phyloP scores from a whole-genome alignment of 192 early-diverging fungal species.

The Podila epicladia region DNA sequence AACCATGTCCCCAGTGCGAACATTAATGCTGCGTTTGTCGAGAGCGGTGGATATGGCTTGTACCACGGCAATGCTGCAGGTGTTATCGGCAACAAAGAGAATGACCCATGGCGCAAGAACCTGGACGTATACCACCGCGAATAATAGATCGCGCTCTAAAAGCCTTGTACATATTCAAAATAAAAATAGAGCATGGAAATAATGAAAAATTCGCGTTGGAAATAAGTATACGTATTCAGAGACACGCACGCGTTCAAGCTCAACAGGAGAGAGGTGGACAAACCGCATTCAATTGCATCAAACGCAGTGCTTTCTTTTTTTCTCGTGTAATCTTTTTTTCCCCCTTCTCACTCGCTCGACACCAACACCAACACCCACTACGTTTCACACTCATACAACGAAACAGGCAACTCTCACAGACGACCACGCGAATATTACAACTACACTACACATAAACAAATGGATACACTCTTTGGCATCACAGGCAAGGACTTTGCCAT shows the following conservation, averaged over 20 bases:
- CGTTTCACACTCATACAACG: too few relatives aligned
- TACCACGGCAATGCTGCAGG: background rate
- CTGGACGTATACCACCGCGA: too few relatives aligned
- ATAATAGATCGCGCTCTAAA: too few relatives aligned
- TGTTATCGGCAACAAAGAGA: background rate
- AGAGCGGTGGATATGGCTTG: background rate
- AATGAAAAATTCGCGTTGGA: background rate
- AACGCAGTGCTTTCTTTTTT: background rate
- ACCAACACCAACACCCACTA: too few relatives aligned
- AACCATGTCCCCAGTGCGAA: constrained; percentile 5
- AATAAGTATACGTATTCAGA: constrained; percentile 1
- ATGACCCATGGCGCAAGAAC: too few relatives aligned
- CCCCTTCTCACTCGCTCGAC: background rate
- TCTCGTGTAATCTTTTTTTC: background rate
- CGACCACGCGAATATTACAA: background rate
- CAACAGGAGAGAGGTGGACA: background rate
- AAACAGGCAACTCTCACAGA: background rate
- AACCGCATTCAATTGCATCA: background rate
- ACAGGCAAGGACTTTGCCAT: constrained; percentile 94
- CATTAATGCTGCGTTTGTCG: background rate
- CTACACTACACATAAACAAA: constrained; percentile 22
- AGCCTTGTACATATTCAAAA: background rate
- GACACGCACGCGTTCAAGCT: background rate
- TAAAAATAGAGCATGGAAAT: background rate
- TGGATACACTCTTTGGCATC: constrained; percentile 92